Evolutionary conservation across 306 rosid genomes (phyloP), one percentile per base, ranked within the genome.

Genomic region (Hylodesmum podocarpum): DNA sequence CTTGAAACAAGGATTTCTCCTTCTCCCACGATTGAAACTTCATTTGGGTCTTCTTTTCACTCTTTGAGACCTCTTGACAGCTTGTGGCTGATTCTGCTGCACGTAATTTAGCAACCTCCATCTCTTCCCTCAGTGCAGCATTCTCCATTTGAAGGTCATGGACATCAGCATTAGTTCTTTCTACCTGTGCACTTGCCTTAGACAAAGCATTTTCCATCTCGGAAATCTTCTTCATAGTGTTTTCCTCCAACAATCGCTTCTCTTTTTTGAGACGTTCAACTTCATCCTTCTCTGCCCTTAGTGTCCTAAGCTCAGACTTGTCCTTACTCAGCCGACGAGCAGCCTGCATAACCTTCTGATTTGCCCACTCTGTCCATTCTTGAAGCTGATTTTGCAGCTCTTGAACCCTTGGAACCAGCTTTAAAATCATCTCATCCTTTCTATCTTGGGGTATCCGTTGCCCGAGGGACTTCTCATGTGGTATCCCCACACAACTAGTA

Each of bases 341-440:
- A 76, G 97, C 97, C 82, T 95, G 97, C 98, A 92, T 90, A 63
- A 95, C 93, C 87, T 92, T 95, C 81, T 92, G 97, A 75, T 95
- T 92, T 41, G 91, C 97, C 97, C 97, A 95, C 72, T 95, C 93
- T 46, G 91, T 92, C 98, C 98, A 95, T 85, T 90, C 96, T 82
- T 90, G 93, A 40, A 89, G 85, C 82, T 86, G 97, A 81, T 80
- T 88, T 87, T 90, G 90, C 64, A 95, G 85, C 79, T 92, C 98
- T 75, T 59, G 84, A 14, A 80, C 88, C 75, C 87, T 92, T 12
- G 97, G 91, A 68, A 87, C 83, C 72, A 90, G 63, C 84, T 90
- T 90, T 80, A 89, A 64, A 79, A 94, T 89, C 90, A 89, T 87
- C 73, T 91, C 97, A 70, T 90, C 96, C 70, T 90, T 94, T 77